Percentiles rank a stretch among this genome's conserved stretches.
These are phyloP conservation scores for Fusarium nisikadoi DNA, from an alignment of 2,329 filamentous ascomycete genomes.

Conservation along the genomic window DNA sequence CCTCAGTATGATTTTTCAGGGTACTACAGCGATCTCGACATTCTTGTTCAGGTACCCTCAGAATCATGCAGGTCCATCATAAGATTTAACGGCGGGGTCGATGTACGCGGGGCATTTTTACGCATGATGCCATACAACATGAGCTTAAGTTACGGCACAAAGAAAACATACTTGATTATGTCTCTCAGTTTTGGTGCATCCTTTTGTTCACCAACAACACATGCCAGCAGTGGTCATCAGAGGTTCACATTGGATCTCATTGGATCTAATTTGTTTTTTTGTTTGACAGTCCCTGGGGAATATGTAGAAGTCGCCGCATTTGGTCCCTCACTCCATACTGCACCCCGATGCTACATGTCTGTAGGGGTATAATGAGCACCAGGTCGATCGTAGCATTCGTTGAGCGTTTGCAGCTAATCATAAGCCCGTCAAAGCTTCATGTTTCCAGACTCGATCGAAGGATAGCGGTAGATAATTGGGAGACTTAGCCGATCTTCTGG, in stretches of 20 bases:
- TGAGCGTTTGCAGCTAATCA: not conserved
- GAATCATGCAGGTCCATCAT: conserved; percentile 11
- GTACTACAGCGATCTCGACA: not conserved
- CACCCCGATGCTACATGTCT: not conserved
- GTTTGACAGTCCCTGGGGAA: conserved; percentile 4
- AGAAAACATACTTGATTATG: not conserved
- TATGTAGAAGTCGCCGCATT: not conserved
- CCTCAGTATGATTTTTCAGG: not conserved
- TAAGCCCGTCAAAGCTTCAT: conserved; percentile 3
- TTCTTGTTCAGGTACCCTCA: not conserved
- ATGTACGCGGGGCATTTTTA: conserved; percentile 4
- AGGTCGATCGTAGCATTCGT: not conserved
- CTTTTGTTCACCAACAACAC: not conserved
- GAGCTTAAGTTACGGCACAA: not conserved
- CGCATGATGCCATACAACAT: not conserved
- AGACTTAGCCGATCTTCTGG: conserved; percentile 66
- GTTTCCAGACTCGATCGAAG: conserved; percentile 11
- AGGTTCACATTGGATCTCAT: not conserved
- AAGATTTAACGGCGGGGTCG: conserved; percentile 11
- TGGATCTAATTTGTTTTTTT: conserved; percentile 19
- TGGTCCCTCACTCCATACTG: not conserved
- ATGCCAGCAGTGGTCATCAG: not conserved
- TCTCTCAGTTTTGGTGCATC: not conserved
- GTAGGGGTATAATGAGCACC: conserved; percentile 22
- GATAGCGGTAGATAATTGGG: not conserved